Base-by-base conservation (phyloP, 306 rosid species). In the Dicorynia guianensis region DNA sequence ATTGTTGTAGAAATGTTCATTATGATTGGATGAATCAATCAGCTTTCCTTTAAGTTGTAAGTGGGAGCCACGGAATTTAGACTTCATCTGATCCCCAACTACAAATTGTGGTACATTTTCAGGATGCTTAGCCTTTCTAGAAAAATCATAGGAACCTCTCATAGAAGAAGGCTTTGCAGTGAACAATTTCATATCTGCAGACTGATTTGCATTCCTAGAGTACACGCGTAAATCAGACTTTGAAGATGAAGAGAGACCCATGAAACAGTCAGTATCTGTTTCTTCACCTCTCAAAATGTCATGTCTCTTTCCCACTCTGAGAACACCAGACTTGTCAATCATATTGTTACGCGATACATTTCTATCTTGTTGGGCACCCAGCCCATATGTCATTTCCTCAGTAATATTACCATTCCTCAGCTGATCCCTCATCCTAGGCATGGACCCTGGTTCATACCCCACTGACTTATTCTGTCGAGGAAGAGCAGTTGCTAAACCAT, bases 221-320 rank as follows among this genome's bases (percentile, higher is more conserved):
- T 87, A 81, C 48, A 79, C 77, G 44, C 55, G 84, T 30, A 85
- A 63, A 79, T 82, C 93, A 71, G 81, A 71, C 80, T 89, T 95
- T 25, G 97, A 83, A 60, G 91, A 66, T 80, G 74, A 30, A 73
- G 99, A 83, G 50, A 79, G 70, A 39, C 85, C 88, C 85, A 85
- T 62, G 64, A 90, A 81, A 81, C 78, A 63, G 56, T 84, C 90
- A 72, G 77, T 60, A 40, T 76, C 82, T 44, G 82, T 73, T 43
- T 82, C 87, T 55, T 90, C 87, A 61, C 85, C 90, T 84, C 91
- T 85, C 43, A 75, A 58, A 63, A 72, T 72, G 71, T 76, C 87
- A 36, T 67, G 92, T 81, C 82, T 92, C 86, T 89, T 96, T 73
- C 88, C 91, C 63, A 65, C 39, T 83, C 90, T 91, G 42, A 42